phyloP scores from a whole-genome alignment of 257 asterid species.

The Eucommia ulmoides region DNA sequence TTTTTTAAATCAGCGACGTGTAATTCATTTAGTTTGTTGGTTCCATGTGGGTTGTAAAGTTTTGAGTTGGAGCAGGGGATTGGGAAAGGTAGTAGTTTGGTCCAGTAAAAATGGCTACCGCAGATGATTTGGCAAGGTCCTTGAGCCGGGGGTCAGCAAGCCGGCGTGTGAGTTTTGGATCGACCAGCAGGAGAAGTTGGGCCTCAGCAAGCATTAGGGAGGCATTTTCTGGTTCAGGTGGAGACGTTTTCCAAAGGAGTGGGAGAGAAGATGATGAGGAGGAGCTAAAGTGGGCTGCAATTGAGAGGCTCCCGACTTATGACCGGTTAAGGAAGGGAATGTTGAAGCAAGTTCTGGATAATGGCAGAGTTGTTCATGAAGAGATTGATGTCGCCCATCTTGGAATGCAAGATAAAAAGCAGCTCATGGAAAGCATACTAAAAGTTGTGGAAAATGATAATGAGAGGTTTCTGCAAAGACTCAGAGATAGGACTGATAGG shows the following conservation, averaged over 20 bases:
- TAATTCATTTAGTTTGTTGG: too few species aligned
- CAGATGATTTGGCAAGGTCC: conserved; percentile 49
- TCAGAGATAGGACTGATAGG: conserved; percentile 82
- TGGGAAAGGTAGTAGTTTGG: too few species aligned
- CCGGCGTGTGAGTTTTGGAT: conserved; percentile 37
- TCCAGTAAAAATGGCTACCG: conserved; percentile 24
- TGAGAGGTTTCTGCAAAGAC: conserved; percentile 67
- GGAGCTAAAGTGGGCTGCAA: too few species aligned
- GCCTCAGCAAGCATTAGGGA: conserved; percentile 75
- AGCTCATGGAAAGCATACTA: conserved; percentile 48
- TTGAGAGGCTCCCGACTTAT: conserved; percentile 81
- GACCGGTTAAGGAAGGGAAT: conserved; percentile 80
- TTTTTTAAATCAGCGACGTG: too few species aligned
- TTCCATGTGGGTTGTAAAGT: too few species aligned
- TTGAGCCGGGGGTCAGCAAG: conserved; percentile 46
- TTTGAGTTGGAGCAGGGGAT: too few species aligned
- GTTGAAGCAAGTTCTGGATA: conserved; percentile 50
- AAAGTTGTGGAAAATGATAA: conserved; percentile 85
- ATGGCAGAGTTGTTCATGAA: conserved; percentile 50
- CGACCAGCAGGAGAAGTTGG: conserved; percentile 52
- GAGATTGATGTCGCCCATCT: conserved; percentile 63
- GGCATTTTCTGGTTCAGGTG: conserved; percentile 52
- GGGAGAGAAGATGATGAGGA: conserved; percentile 65
- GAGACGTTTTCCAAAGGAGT: conserved; percentile 53
- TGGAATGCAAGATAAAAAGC: conserved; percentile 51